phyloP scores from a whole-genome alignment of 2,329 filamentous ascomycete species.

The Aspergillus thermomutatus region DNA sequence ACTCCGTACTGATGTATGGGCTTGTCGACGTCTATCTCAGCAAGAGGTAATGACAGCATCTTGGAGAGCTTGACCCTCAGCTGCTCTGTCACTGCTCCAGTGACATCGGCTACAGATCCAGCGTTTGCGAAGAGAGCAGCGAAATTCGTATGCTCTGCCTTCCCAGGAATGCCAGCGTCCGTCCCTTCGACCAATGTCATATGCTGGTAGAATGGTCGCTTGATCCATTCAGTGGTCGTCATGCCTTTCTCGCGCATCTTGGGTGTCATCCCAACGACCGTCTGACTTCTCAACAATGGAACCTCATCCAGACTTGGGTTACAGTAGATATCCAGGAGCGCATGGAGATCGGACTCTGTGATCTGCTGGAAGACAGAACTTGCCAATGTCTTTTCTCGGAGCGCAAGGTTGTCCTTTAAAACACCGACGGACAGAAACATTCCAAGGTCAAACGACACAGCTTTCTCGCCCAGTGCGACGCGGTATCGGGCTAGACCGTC shows the following conservation, averaged over 20 bases:
- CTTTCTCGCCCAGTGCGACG: constrained; percentile 7
- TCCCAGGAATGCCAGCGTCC: neutral
- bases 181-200: neutral
- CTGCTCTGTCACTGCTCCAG: constrained; percentile 10
- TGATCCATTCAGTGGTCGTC: constrained; percentile 5
- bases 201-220: constrained; percentile 3
- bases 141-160: neutral
- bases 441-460: constrained; percentile 18
- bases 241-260: neutral
- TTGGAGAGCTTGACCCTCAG: constrained; percentile 29
- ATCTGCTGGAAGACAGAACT: constrained; percentile 11
- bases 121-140: constrained; percentile 2
- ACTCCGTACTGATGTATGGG: constrained; percentile 34
- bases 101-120: neutral
- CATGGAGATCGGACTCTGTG: constrained; percentile 16
- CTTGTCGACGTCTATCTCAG: constrained; percentile 27
- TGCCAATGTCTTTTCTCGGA: neutral
- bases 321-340: constrained; percentile 8
- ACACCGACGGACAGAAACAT: constrained; percentile 26
- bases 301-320: neutral
- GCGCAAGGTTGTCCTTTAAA: constrained; percentile 13
- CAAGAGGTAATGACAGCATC: constrained; percentile 30
- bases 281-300: neutral
- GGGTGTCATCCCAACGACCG: constrained; percentile 5
- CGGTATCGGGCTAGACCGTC: constrained; percentile 30